These are phyloP conservation scores for Hansenula lynferdii DNA, from an alignment of 1,139 yeast genomes.

Conservation along the genomic window DNA sequence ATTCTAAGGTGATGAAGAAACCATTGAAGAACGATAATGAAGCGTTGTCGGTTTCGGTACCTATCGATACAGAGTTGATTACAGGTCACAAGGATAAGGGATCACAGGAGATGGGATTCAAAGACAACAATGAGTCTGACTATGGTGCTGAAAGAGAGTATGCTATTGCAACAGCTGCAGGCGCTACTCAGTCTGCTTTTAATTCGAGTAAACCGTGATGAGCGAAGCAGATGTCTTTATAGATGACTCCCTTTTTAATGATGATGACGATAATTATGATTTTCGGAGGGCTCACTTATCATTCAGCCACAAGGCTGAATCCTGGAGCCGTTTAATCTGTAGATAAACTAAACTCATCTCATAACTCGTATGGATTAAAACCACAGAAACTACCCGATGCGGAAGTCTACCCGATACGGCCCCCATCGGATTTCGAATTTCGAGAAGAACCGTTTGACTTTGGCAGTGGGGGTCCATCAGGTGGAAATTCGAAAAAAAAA, in stretches of 20 bases:
- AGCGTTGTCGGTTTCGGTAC: neutral
- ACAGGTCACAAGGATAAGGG: neutral
- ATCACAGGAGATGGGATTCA: too few relatives aligned
- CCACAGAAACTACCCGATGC: neutral
- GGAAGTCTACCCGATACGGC: neutral
- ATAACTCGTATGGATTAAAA: too few relatives aligned
- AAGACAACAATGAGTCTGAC: too few relatives aligned
- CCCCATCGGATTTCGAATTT: conserved; percentile 2
- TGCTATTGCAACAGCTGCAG: conserved; percentile 12
- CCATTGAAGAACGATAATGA: neutral
- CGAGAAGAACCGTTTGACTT: neutral
- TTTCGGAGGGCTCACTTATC: too few relatives aligned
- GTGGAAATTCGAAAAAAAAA: neutral
- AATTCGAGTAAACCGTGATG: neutral
- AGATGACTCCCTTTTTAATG: neutral
- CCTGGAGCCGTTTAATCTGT: too few relatives aligned
- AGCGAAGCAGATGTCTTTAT: neutral
- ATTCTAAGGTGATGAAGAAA: conserved; percentile 2
- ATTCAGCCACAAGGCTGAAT: too few relatives aligned
- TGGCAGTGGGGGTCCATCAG: conserved; percentile 4
- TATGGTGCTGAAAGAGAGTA: too few relatives aligned
- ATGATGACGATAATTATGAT: too few relatives aligned
- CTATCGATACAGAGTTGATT: conserved; percentile 13
- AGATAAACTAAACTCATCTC: too few relatives aligned
- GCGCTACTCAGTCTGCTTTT: neutral